Base-by-base conservation (phyloP, 257 asterid species). In the Salvia hispanica region DNA sequence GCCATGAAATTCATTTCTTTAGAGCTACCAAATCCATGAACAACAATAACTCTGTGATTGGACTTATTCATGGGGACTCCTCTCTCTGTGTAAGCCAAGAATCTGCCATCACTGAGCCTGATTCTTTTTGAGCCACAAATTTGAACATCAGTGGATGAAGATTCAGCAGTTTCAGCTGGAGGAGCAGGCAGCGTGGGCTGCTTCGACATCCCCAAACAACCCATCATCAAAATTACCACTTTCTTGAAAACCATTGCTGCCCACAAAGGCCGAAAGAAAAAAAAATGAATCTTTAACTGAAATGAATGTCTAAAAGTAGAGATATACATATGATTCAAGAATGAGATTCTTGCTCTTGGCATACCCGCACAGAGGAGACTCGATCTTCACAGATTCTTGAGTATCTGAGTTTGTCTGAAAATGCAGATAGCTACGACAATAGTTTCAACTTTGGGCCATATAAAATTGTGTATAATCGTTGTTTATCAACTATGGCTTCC, bases 11-110 rank as follows among this genome's bases (percentile, higher is more conserved):
- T 84, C 97, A 90, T 88, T 6, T 93, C 96, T 77, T 90, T 90
- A 65, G 89, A 75, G 83, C 97, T 90, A 45, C 80, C 99, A 77
- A 90, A 93, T 64, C 97, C 99, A 83, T 93, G 97, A 77, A 83
- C 95, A 67, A 87, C 67, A 73, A 90, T 79, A 14, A 93, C 62
- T 64, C 79, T 88, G 82, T 77, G 83, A 66, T 40, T 85, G 70
- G 99, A 85, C 57, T 57, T 67, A 44, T 80, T 64, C 77, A 80
- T 88, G 74, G 97, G 86, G 57, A 86, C 91, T 40, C 99, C 99
- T 70, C 85, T 79, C 73, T 90, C 95, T 37, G 83, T 76, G 76
- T 93, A 90, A 70, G 97, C 97, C 85, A 93, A 67, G 51, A 64
- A 68, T 78, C 99, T 90, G 44, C 99, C 96, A 78, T 93, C 99